Evolutionary conservation across 108 stramenopile genomes (phyloP), one percentile per base, ranked within the genome.

Genomic region (Chaetoceros tenuissimus): DNA sequence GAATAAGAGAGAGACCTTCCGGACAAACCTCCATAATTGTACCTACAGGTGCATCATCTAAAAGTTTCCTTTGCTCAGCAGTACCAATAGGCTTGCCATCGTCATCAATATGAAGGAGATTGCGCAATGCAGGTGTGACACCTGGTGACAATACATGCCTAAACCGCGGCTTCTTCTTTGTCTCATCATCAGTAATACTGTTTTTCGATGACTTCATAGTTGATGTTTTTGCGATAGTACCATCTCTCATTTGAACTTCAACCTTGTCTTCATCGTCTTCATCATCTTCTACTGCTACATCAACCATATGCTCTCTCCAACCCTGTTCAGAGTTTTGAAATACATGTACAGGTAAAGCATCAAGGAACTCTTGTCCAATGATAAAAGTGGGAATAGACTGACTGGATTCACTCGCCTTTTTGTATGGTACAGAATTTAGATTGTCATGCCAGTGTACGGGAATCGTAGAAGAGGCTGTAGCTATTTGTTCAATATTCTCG

Each of bases 261-360:
- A 62, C 66, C 7, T 55, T 46, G 13, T 62, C 57, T 2, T 66
- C 23, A n/a, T 68, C 68, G 51, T 59, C 48, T 24, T 64, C 63
- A 10, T 65, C 68, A 30, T 71, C 76, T 28, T 70, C 68, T 3
- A 78, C 51, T 18, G 85, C 82, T 47, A 96, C 70, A 69, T 97
- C 95, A 7, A 99, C 85, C 67, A 97, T 59, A 43, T 91, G 73
- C 76, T 99, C 98, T 62, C 96, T 74, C 98, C 98, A 99, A 18
- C 94, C 93, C 8, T 92, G 67, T 46, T 71, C 73, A 7, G 85
- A 83, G 64, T 79, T 82, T 73, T 90, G 79, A 66, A 99, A 97
- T 46, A 78, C 79, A 66, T 99, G 94, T 17, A 95, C 79, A 18
- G 98, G 96, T 7, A 99, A 71, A 17, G 96, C 96, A 68, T 99